Evolutionary conservation across 2,329 filamentous ascomycete species (phyloP).

Genomic region (Colletotrichum ledebouriae): DNA sequence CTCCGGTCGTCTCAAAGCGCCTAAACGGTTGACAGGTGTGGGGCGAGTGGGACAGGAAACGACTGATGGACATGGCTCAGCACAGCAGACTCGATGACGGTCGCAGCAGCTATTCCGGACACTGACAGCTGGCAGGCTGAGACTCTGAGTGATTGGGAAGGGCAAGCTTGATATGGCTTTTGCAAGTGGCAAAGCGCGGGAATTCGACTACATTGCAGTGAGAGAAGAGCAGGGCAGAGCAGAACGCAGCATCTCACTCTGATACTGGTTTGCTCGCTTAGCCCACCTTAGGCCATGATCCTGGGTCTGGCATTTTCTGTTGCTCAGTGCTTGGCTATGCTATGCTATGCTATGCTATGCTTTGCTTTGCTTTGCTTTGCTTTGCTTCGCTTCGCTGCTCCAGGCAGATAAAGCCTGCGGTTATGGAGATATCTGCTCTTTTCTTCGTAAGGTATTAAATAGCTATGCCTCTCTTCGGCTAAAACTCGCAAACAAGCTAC

Average conservation of each 20-base stretch:
- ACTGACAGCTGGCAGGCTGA: constrained; percentile 12
- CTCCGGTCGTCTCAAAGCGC: constrained; percentile 30
- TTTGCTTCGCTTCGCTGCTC: constrained; percentile 23
- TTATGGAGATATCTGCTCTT: constrained; percentile 1
- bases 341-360: too few relatives aligned
- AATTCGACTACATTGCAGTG: constrained; percentile 18
- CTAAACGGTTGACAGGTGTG: constrained; percentile 36
- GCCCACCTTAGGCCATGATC: too few relatives aligned
- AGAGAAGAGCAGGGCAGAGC: constrained; percentile 2
- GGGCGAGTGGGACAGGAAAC: constrained; percentile 27
- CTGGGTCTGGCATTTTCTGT: not conserved
- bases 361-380: not conserved
- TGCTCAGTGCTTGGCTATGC: too few relatives aligned
- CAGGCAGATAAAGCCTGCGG: not conserved
- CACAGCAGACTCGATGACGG: constrained; percentile 22
- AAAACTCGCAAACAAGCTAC: constrained; percentile 7
- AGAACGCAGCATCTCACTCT: not conserved
- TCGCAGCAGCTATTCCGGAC: constrained; percentile 4
- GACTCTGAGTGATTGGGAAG: not conserved
- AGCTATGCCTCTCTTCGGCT: constrained; percentile 12
- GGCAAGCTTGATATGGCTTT: not conserved
- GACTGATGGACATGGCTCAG: constrained; percentile 32
- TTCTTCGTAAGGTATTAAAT: not conserved
- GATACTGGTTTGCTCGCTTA: not conserved
- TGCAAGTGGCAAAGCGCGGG: constrained; percentile 29